Base-by-base conservation (phyloP, 1,284 basidiomycete genomes). In the Boletus smithii region DNA sequence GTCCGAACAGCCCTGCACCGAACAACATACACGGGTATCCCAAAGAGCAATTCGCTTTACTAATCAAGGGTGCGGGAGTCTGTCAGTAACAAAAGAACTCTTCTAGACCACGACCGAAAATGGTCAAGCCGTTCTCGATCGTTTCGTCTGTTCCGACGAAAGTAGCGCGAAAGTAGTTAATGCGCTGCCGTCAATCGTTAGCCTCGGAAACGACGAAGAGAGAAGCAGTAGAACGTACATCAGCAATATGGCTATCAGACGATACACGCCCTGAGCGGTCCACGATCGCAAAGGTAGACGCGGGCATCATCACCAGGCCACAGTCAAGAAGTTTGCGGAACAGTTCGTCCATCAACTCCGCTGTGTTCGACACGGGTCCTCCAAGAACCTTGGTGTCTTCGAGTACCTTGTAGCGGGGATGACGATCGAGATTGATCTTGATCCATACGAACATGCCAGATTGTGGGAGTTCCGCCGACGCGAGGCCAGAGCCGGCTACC, bases 371-470 rank as follows among this genome's bases (percentile, higher is more conserved):
- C 8, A 36, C 30, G 1, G 62, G 56, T 13, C 48, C 54, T 22
- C 47, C 62, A 14, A 43, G 49, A 18, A 5, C 35, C 17, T 48
- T 41, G n/a, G 43, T 23, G 6, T 54, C 53, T 44, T 59, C 60
- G 20, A 56, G 45, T 22, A 41, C 46, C 36, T 50, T 53, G 53
- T 57, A 69, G 3, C 54, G 58, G 16, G 62, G 49, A 24, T 69
- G 69, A 11, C 50, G 56, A 26, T 60, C 51, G 37, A 68, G 54
- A 48, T 70, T 46, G 24, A 68, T 44, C 46, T 59, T 67, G 51
- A 69, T 61, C 67, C 67, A 68, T 6, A 69, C 55, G 36, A 68
- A 68, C 67, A 68, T 68, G 48, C 67, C 67, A 5, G 67, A 69
- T 48, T 67, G 48, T 3, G 65, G 63, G 4, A 46, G 43, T 37